Evolutionary conservation across 768 basidiomycete species (phyloP), one percentile per base, ranked within the genome.

Genomic region (Mycena albidolilacea): DNA sequence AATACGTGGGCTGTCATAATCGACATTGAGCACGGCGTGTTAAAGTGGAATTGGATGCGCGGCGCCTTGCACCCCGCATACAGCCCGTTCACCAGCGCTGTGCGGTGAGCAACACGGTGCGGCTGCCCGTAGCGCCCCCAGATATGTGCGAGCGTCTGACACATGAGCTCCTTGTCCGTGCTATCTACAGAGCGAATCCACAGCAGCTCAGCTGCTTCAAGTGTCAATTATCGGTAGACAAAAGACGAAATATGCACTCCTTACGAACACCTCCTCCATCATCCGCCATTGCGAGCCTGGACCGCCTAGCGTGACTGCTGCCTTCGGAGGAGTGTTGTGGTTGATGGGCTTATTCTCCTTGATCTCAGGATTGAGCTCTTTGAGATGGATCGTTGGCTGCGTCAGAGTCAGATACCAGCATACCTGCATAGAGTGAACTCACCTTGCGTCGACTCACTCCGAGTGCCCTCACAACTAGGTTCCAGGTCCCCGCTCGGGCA

Each of bases 221-320:
- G n/a, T n/a, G n/a, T n/a, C n/a, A n/a, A n/a, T n/a, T n/a, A n/a
- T n/a, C n/a, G n/a, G n/a, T n/a, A n/a, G n/a, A n/a, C n/a, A n/a
- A n/a, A n/a, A n/a, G n/a, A n/a, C n/a, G n/a, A n/a, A n/a, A n/a
- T n/a, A n/a, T 30, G 61, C 58, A 81, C 82, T 77, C 6, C 81
- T 72, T 10, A 85, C 77, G 58, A 75, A 78, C 8, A 76, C 77
- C 23, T 71, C 67, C 44, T 78, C 75, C 92, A 95, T 96, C 98
- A 99, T 99, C 17, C 98, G 92, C 97, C 98, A 99, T 79, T 91
- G 92, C 3, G 95, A 96, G 12, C 97, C 97, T 6, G 97, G 94
- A 2, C 96, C 96, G 3, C 97, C 97, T 0, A 96, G 95, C 0
- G 89, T 90, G 67, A 85, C 80, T 21, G 89, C 79, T 80, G 88